These are phyloP conservation scores for Malassezia slooffiae DNA, from an alignment of 1,284 basidiomycete species.

Conservation along the genomic window DNA sequence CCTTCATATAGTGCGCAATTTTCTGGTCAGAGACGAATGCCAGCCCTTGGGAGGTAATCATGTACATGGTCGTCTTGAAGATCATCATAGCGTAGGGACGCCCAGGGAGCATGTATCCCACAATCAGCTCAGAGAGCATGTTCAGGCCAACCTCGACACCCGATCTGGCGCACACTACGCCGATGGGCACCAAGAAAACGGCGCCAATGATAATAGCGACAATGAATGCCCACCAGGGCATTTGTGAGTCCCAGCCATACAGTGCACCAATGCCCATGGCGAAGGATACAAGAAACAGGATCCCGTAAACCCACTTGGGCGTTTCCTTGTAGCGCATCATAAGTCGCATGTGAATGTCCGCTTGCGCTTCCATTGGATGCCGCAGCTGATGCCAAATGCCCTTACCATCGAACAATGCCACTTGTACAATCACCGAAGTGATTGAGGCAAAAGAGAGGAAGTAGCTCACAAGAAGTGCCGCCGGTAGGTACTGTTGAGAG, in stretches of 20 bases:
- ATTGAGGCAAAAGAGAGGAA: conserved; percentile 50
- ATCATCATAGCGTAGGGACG: conserved; percentile 68
- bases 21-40: conserved; percentile 56
- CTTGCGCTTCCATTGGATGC: conserved; percentile 55
- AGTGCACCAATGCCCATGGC: conserved; percentile 58
- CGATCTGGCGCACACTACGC: conserved; percentile 74
- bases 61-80: conserved; percentile 64
- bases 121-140: conserved; percentile 64
- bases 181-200: conserved; percentile 58
- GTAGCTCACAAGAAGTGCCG: conserved; percentile 51
- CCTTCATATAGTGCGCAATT: conserved; percentile 53
- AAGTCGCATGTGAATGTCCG: conserved; percentile 70
- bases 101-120: conserved; percentile 65
- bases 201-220: conserved; percentile 54
- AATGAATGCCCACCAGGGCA: conserved; percentile 66
- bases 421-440: conserved; percentile 62
- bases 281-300: conserved; percentile 55
- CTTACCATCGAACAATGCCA: conserved; percentile 26
- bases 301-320: conserved; percentile 52
- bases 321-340: conserved; percentile 72
- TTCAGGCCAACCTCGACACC: conserved; percentile 59
- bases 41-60: conserved; percentile 56
- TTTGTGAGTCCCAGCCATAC: conserved; percentile 58
- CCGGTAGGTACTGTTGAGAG: conserved; percentile 45
- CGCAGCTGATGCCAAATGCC: conserved; percentile 59